These are phyloP conservation scores for Debaryomyces nepalensis DNA, from an alignment of 1,139 yeast genomes.

Conservation along the genomic window DNA sequence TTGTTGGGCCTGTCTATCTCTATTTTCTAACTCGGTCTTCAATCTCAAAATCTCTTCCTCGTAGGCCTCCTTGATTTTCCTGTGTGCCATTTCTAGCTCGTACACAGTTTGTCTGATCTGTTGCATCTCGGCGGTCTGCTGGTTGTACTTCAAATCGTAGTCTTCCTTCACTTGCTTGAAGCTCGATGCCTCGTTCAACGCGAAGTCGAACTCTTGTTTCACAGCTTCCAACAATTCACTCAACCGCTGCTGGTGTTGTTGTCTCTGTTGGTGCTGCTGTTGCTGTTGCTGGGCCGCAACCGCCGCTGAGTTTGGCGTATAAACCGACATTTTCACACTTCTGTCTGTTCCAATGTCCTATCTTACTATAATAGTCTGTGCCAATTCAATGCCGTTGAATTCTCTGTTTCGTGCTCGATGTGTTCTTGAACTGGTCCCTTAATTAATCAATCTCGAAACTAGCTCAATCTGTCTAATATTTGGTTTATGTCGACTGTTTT, in stretches of 20 bases:
- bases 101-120: conserved; percentile 93
- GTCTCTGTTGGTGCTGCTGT: conserved; percentile 42
- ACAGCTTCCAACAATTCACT: conserved; percentile 88
- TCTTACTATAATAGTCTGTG: background rate
- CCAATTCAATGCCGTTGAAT: conserved; percentile 3
- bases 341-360: background rate
- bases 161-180: conserved; percentile 93
- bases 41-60: conserved; percentile 89
- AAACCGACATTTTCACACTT: conserved; percentile 38
- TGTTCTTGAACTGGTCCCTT: conserved; percentile 1
- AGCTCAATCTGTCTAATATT: background rate
- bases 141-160: conserved; percentile 85
- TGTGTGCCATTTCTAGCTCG: conserved; percentile 91
- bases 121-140: conserved; percentile 93
- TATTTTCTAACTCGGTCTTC: conserved; percentile 81
- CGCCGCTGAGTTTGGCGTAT: conserved; percentile 39
- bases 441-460: conserved; percentile 1
- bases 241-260: conserved; percentile 58
- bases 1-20: conserved; percentile 56
- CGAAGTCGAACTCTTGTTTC: conserved; percentile 87
- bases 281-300: conserved; percentile 32
- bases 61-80: conserved; percentile 93
- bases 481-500: background rate
- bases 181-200: conserved; percentile 83
- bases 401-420: conserved; percentile 1